These are phyloP conservation scores for Fusarium ramigenum DNA, from an alignment of 2,329 filamentous ascomycete species.

Conservation along the genomic window DNA sequence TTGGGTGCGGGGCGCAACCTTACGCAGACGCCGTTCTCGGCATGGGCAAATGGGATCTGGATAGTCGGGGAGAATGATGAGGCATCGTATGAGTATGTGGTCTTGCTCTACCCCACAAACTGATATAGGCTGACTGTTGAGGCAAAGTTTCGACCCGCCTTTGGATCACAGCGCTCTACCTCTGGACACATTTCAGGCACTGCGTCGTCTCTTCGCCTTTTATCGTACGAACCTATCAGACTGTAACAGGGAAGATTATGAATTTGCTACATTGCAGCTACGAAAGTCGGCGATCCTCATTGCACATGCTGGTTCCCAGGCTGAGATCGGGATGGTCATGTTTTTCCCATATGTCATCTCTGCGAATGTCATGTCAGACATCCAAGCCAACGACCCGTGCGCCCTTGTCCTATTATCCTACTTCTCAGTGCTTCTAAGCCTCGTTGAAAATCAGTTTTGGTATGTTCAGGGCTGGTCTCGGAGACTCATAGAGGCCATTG, in stretches of 20 bases:
- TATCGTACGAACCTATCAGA: background rate
- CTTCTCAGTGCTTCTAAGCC: background rate
- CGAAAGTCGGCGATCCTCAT: background rate
- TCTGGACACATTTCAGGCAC: background rate
- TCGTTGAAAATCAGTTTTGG: background rate
- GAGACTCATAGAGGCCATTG: background rate
- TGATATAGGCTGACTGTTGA: too few species aligned
- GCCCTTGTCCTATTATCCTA: background rate
- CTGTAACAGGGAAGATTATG: background rate
- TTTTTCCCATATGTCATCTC: background rate
- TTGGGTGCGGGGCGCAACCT: background rate
- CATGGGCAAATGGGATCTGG: background rate
- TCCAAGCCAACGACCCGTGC: background rate
- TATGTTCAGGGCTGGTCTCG: background rate
- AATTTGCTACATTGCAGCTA: background rate
- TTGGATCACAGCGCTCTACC: background rate
- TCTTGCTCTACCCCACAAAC: background rate
- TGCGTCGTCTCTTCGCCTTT: background rate
- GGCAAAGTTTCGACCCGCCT: background rate
- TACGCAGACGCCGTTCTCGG: background rate
- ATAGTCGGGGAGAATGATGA: background rate
- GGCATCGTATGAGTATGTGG: background rate
- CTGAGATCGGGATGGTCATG: background rate
- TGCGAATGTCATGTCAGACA: background rate
- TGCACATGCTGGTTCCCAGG: background rate